Base-by-base conservation (phyloP, 306 rosid species). In the Pyrus betulifolia region DNA sequence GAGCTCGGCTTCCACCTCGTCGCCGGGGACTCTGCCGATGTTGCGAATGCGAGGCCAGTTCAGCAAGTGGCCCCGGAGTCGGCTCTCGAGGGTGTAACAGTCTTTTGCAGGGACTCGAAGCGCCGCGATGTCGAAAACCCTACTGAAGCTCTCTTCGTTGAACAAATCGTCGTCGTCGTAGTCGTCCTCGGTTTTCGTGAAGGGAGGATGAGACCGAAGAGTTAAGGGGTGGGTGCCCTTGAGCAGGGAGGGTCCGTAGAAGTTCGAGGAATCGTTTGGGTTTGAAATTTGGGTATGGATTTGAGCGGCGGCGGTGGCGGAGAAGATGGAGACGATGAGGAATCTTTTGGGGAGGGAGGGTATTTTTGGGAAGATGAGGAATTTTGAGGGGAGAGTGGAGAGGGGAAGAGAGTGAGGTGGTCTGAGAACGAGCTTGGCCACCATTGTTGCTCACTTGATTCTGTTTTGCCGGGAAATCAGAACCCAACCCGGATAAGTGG, bases 11-110 rank as follows among this genome's bases (percentile, higher is more conserved):
- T 89, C 93, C 23, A 92, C 31, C 31, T 90, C 98, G 21, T 95
- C 99, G 6, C 96, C 97, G 42, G 96, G 89, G 67, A 92, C 97
- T 64, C 97, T 87, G 38, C 88, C 97, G 27, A 95, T 78, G 90
- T 95, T 95, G 81, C 91, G 93, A 54, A 95, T 42, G 38, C 99
- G 96, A 15, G 99, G 96, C 99, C 99, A 95, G 76, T 95, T 95
- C 80, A 95, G 83, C 67, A 92, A 91, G 84, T 95, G 99, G 23
- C 99, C 97, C 0, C 99, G 93, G 81, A 92, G 89, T 63, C 90
- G 90, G 74, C 51, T 70, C 81, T 95, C 99, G 42, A 95, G 89
- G 63, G 88, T 74, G 79, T 80, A 85, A 83, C 99, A 92, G 58
- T 89, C 84, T 58, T 84, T 66, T 49, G 97, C 79, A 45, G 97